These are phyloP conservation scores for Pythium myriotylum DNA, from an alignment of 352 stramenopile species.

Conservation along the genomic window DNA sequence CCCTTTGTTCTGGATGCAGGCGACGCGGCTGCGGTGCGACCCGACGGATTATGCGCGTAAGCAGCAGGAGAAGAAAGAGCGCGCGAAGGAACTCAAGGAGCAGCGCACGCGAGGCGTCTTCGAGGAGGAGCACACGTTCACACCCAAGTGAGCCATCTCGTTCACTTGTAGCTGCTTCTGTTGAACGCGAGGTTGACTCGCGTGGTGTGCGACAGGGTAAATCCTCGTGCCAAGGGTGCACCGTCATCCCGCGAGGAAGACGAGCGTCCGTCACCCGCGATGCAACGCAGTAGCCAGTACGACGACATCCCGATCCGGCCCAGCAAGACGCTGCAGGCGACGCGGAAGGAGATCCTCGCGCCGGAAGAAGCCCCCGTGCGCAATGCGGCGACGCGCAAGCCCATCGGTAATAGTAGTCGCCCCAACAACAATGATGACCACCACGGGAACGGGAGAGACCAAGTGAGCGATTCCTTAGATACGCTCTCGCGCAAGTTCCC, in stretches of 20 bases:
- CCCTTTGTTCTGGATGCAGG: constrained; percentile 35
- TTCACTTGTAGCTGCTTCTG: too few species aligned
- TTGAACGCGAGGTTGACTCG: too few species aligned
- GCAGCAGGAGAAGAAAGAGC: constrained; percentile 78
- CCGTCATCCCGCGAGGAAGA: constrained; percentile 58
- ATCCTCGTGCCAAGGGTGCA: constrained; percentile 34
- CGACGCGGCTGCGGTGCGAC: constrained; percentile 65
- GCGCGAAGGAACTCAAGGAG: constrained; percentile 72
- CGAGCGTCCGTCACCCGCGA: constrained; percentile 28
- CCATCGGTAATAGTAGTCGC: constrained; percentile 26
- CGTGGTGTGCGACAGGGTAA: constrained; percentile 45
- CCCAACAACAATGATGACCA: constrained; percentile 64
- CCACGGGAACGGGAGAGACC: constrained; percentile 30
- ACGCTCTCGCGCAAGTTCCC: constrained; percentile 65
- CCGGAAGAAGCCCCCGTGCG: constrained; percentile 27
- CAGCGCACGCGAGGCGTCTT: constrained; percentile 68
- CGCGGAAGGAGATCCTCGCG: constrained; percentile 31
- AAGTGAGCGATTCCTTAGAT: constrained; percentile 55
- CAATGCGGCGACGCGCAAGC: constrained; percentile 20
- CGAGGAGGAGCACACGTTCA: constrained; percentile 78
- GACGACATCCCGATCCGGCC: constrained; percentile 53
- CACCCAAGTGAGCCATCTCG: constrained; percentile 59
- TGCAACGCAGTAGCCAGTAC: constrained; percentile 25
- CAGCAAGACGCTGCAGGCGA: constrained; percentile 33
- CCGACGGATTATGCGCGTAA: constrained; percentile 81